These are phyloP conservation scores for Trichophyton rubrum DNA, from an alignment of 2,329 filamentous ascomycete species.

Conservation along the genomic window DNA sequence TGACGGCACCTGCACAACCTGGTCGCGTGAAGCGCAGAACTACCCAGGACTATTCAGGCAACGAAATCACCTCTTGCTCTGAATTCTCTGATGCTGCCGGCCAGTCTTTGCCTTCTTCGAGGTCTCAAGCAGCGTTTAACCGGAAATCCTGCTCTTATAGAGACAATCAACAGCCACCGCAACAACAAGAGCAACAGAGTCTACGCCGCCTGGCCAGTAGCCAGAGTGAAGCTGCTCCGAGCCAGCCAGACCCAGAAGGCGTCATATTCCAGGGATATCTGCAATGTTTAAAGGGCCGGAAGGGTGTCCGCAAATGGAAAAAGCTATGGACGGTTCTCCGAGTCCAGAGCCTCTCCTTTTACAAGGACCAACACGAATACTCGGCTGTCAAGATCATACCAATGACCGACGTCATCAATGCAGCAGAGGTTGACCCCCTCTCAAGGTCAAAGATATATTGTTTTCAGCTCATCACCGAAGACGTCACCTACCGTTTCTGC, in stretches of 20 bases:
- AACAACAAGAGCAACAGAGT: background rate
- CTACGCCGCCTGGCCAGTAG: conserved; percentile 47
- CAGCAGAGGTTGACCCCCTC: conserved; percentile 81
- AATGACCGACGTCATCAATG: conserved; percentile 68
- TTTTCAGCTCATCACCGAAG: conserved; percentile 85
- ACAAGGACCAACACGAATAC: conserved; percentile 88
- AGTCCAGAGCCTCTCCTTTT: conserved; percentile 70
- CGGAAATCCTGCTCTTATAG: conserved; percentile 13
- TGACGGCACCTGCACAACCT: conserved; percentile 3
- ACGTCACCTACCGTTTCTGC: conserved; percentile 69
- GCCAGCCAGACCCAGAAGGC: conserved; percentile 60
- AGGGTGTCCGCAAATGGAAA: conserved; percentile 83
- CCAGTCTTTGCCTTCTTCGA: conserved; percentile 19
- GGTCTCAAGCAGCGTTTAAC: conserved; percentile 6
- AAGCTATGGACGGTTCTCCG: conserved; percentile 85
- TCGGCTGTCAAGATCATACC: conserved; percentile 70
- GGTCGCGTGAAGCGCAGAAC: conserved; percentile 20
- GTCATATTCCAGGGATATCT: conserved; percentile 93
- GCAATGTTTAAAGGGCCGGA: conserved; percentile 66
- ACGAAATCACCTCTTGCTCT: conserved; percentile 64
- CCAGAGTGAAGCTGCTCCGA: conserved; percentile 38
- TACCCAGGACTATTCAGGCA: conserved; percentile 45
- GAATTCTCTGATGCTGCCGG: conserved; percentile 60
- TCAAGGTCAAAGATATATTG: conserved; percentile 76
- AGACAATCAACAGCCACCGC: conserved; percentile 20